Base-by-base conservation (phyloP, 1,284 basidiomycete species). In the Lignosus rhinocerotis region DNA sequence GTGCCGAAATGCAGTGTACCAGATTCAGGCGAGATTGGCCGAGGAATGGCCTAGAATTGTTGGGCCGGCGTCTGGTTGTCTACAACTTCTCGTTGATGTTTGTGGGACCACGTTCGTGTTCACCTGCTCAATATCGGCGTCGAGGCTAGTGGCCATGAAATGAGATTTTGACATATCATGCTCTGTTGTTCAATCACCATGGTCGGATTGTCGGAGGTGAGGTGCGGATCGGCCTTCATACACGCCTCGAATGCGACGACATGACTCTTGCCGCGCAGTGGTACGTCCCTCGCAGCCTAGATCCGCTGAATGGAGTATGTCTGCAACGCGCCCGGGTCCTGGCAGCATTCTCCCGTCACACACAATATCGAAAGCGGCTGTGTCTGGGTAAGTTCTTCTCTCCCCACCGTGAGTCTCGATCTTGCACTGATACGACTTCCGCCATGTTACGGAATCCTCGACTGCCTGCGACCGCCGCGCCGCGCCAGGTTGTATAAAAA, bases 371-470 rank as follows among this genome's bases (percentile, higher is more conserved):
- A 30, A 41, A 47, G 39, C 43, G 55, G 55, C 49, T 45, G 55
- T 49, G 39, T 56, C 49, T 51, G 43, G 56, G 61, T 51, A 55
- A 30, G 53, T 57, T 36, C 53, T 39, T 30, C 42, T 39, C 55
- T 44, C 50, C 17, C 46, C 41, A n/a, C 41, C 36, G 36, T 52
- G 52, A 44, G 62, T 64, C 62, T 64, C 52, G 62, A 64, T 50
- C 39, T 10, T 44, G 36, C 33, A 0, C 31, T 59, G 62, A 55
- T 59, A 59, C 62, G 62, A 55, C 51, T 59, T 21, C 62, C 62
- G 62, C 62, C 62, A 61, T 49, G 60, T 56, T 57, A 59, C 62
- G 62, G 62, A 54, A 38, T 8, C 21, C 8, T 33, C 14, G 12
- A 6, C 34, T 25, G 16, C 49, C 53, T 58, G 8, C 51, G 55